Percentiles rank a stretch among this genome's conserved stretches.
Conservation (phyloP, 73 alveolate species). For the Paramecium pentaurelia region DNA sequence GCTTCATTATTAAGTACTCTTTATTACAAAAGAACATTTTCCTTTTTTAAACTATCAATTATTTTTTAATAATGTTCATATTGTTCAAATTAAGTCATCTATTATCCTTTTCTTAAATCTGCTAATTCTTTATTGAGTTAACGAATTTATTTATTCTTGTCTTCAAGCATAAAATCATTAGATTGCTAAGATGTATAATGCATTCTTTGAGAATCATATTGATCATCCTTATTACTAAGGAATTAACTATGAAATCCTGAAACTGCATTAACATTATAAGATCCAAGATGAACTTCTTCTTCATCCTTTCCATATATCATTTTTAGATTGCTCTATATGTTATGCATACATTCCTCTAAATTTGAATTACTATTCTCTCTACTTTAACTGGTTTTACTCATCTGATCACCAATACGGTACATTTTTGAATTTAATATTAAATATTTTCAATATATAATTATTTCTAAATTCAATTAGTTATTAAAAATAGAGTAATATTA, state of each 20-base stretch:
- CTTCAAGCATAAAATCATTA: constrained; percentile 1
- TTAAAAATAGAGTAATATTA: neutral
- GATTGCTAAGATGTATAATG: constrained; percentile 37
- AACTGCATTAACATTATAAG: constrained; percentile 38
- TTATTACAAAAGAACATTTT: neutral
- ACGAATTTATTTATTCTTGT: constrained; percentile 29
- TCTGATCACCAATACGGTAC: constrained; percentile 41
- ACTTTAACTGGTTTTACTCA: neutral
- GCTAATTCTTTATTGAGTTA: constrained; percentile 23
- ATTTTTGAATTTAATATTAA: neutral
- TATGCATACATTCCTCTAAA: constrained; percentile 31
- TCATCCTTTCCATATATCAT: constrained; percentile 27
- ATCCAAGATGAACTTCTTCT: constrained; percentile 21
- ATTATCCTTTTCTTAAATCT: neutral
- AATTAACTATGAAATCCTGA: constrained; percentile 27
- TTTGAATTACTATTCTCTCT: neutral
- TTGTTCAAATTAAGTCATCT: constrained; percentile 13
- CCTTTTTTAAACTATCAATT: neutral
- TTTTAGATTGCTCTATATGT: constrained; percentile 10
- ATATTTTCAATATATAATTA: neutral
- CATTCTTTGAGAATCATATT: neutral
- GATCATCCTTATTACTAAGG: constrained; percentile 6
- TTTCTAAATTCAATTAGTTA: neutral
- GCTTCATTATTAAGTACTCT: constrained; percentile 27
- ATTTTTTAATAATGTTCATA: constrained; percentile 31